A percentile compares a stretch with the other conserved stretches of the same genome.
phyloP scores from a whole-genome alignment of 2,329 filamentous ascomycete species.

The Neopestalotiopsis sp. region DNA sequence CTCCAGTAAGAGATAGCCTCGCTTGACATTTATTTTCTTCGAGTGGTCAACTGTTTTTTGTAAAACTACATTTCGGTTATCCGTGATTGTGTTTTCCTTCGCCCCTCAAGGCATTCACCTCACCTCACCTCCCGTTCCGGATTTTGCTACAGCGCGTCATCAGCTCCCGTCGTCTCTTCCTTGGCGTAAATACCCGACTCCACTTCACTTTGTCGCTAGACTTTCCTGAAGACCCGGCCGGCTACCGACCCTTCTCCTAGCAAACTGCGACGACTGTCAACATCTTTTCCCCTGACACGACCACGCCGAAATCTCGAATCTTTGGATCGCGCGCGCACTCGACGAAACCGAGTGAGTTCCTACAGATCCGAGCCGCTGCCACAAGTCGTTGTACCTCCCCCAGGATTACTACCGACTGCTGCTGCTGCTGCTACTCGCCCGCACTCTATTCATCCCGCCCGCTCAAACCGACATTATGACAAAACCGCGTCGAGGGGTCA shows the following conservation, averaged over 20 bases:
- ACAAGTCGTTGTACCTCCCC: neutral
- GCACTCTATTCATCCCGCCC: too few species aligned
- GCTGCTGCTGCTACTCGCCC: neutral
- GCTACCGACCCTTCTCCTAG: neutral
- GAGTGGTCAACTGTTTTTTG: neutral
- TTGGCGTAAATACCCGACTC: slow-evolving; percentile 4
- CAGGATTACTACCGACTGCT: neutral
- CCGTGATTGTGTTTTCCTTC: neutral
- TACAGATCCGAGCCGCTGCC: neutral
- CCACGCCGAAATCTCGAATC: neutral
- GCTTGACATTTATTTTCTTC: neutral
- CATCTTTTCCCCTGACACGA: neutral
- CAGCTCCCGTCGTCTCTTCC: neutral
- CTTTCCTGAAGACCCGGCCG: neutral
- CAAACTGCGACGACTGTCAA: neutral
- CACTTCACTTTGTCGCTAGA: neutral
- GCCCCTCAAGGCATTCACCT: too few species aligned
- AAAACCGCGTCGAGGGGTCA: slow-evolving; percentile 55
- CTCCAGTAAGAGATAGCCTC: neutral
- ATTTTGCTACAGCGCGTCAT: neutral
- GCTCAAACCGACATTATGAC: slow-evolving; percentile 32
- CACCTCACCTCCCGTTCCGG: neutral
- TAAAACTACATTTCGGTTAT: neutral
- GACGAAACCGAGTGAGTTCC: neutral
- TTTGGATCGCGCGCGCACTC: neutral